A percentile compares a stretch with the other conserved stretches of the same genome.
These are phyloP conservation scores for Bocquillonia castaneifolia DNA, from an alignment of 441 rosid genomes.

Conservation along the genomic window DNA sequence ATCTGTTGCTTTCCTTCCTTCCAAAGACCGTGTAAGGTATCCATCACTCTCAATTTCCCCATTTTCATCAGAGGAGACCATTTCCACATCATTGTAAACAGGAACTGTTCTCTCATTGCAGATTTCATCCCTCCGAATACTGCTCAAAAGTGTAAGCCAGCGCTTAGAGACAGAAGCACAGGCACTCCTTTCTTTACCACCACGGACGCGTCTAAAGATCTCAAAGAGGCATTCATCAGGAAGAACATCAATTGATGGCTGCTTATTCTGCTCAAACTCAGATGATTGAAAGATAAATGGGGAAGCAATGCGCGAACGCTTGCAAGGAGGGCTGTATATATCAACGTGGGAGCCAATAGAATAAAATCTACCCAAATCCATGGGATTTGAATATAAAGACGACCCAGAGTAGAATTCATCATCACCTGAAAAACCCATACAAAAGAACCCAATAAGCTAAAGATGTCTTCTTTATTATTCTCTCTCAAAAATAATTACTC, in stretches of 20 bases:
- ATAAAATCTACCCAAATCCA: conserved; percentile 40
- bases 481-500: neutral
- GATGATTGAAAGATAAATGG: conserved; percentile 33
- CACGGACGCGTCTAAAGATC: conserved; percentile 70
- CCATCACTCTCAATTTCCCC: conserved; percentile 39
- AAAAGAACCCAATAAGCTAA: conserved; percentile 26
- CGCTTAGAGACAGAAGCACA: conserved; percentile 80
- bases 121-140: conserved; percentile 47
- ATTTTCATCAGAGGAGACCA: conserved; percentile 38
- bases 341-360: conserved; percentile 43
- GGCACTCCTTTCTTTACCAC: conserved; percentile 64
- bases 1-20: conserved; percentile 86
- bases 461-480: neutral
- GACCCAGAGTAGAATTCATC: conserved; percentile 54
- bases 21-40: conserved; percentile 64
- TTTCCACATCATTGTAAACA: conserved; percentile 32
- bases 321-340: conserved; percentile 59
- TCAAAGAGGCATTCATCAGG: conserved; percentile 91
- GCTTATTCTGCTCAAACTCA: conserved; percentile 35
- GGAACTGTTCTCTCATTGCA: conserved; percentile 25
- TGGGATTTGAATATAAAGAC: conserved; percentile 36
- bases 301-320: conserved; percentile 57
- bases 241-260: conserved; percentile 61
- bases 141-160: conserved; percentile 73
- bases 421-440: conserved; percentile 44